Percentiles rank a stretch among this genome's conserved stretches.
These are phyloP conservation scores for Fusarium odoratissimum DNA, from an alignment of 2,329 filamentous ascomycete species.

Conservation along the genomic window DNA sequence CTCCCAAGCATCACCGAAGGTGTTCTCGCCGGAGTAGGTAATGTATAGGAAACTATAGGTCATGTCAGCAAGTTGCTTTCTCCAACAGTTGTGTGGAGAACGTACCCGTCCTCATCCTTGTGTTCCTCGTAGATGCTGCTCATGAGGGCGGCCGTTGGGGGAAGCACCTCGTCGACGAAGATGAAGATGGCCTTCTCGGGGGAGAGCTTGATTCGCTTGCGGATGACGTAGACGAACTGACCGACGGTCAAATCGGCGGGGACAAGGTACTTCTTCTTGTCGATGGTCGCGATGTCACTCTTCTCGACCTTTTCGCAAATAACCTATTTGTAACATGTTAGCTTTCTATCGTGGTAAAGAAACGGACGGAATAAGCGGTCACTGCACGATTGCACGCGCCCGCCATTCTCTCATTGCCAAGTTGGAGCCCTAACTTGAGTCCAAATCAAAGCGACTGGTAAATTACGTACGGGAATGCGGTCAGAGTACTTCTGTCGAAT, in stretches of 20 bases:
- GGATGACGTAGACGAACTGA: conserved; percentile 99
- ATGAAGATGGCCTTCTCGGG: conserved; percentile 99
- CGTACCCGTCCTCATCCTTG: conserved; percentile 82
- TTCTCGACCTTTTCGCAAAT: conserved; percentile 99
- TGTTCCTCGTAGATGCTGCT: conserved; percentile 99
- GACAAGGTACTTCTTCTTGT: conserved; percentile 99
- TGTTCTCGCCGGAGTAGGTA: conserved; percentile 99
- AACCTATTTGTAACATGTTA: conserved; percentile 87
- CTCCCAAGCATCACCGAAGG: conserved; percentile 73
- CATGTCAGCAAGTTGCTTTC: conserved; percentile 29
- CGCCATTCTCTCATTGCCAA: neutral
- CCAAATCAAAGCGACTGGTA: conserved; percentile 5
- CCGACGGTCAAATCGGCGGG: conserved; percentile 97
- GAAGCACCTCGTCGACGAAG: conserved; percentile 98
- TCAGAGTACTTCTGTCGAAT: conserved; percentile 99
- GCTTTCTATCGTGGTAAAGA: conserved; percentile 62
- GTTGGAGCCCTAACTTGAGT: neutral
- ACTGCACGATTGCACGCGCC: conserved; percentile 27
- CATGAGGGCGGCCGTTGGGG: conserved; percentile 97
- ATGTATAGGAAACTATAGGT: conserved; percentile 91
- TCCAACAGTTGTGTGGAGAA: conserved; percentile 17
- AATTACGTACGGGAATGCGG: conserved; percentile 88
- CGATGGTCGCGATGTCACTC: conserved; percentile 98
- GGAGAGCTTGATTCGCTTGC: conserved; percentile 99
- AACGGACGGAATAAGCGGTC: conserved; percentile 25